Conservation (phyloP, 768 basidiomycete genomes). For the Suillus sp. region DNA sequence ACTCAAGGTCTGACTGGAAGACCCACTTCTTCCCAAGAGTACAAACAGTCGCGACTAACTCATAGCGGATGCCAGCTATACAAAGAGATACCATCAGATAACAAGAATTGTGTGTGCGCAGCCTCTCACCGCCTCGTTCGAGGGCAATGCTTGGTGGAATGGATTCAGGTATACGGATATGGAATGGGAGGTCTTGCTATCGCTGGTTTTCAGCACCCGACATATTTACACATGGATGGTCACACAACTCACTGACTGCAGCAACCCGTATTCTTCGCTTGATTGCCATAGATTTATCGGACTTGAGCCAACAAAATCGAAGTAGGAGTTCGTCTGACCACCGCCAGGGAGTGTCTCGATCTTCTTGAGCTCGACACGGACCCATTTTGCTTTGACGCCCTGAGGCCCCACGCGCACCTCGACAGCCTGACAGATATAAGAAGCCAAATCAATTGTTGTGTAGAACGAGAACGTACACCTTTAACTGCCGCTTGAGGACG, state of each 20-base stretch:
- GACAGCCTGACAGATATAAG: conserved; percentile 56
- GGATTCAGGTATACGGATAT: conserved; percentile 89
- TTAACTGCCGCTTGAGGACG: conserved; percentile 82
- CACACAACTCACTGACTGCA: conserved; percentile 58
- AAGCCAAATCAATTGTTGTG: conserved; percentile 9
- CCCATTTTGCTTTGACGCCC: conserved; percentile 89
- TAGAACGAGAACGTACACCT: conserved; percentile 59
- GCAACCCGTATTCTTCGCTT: conserved; percentile 66
- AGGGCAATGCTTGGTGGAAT: conserved; percentile 85
- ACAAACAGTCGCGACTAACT: conserved; percentile 85
- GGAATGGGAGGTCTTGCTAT: conserved; percentile 88
- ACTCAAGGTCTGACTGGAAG: neutral
- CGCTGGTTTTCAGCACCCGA: conserved; percentile 9
- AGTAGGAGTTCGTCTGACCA: conserved; percentile 68
- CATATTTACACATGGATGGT: conserved; percentile 7
- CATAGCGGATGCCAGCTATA: conserved; percentile 83
- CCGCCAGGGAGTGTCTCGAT: conserved; percentile 82
- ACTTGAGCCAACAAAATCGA: conserved; percentile 79
- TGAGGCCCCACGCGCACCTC: conserved; percentile 77
- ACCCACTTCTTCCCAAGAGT: conserved; percentile 82
- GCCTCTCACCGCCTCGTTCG: conserved; percentile 64
- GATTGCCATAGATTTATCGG: conserved; percentile 85
- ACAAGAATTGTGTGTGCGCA: neutral
- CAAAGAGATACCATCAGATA: conserved; percentile 3
- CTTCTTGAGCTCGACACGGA: conserved; percentile 88